phyloP scores from a whole-genome alignment of 1,284 basidiomycete genomes.

The Marasmius sp. region DNA sequence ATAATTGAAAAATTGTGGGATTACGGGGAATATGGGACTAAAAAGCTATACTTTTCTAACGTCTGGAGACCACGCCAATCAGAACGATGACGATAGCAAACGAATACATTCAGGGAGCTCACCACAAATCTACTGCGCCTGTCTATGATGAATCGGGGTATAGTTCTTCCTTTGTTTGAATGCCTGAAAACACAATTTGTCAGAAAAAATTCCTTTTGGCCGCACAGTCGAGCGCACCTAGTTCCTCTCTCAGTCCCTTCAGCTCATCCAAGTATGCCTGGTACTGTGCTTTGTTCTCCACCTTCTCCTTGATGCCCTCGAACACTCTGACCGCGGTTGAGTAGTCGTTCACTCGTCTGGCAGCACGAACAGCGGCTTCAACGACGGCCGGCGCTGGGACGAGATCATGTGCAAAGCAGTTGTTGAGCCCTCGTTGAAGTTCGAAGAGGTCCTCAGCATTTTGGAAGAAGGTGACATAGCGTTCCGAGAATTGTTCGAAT shows the following conservation, averaged over 20 bases:
- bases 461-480: slow-evolving; percentile 93
- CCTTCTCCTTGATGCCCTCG: slow-evolving; percentile 91
- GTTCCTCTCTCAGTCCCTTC: slow-evolving; percentile 81
- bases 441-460: slow-evolving; percentile 95
- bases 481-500: slow-evolving; percentile 91
- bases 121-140: not conserved
- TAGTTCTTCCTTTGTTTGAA: not conserved
- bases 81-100: no score
- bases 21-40: no score
- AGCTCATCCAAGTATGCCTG: slow-evolving; percentile 88
- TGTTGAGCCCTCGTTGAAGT: slow-evolving; percentile 97
- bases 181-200: not conserved
- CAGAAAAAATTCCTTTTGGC: not conserved
- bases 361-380: slow-evolving; percentile 87
- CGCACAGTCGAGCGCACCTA: slow-evolving; percentile 67
- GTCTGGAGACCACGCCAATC: no score
- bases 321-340: slow-evolving; percentile 95
- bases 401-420: slow-evolving; percentile 98
- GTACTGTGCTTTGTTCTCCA: slow-evolving; percentile 94
- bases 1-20: no score
- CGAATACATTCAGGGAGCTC: not conserved
- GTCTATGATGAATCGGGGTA: not conserved
- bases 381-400: slow-evolving; percentile 90
- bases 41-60: no score
- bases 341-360: slow-evolving; percentile 94